A percentile compares a stretch with the other conserved stretches of the same genome.
These are phyloP conservation scores for Vairimorpha ceranae DNA, from an alignment of 371 early-diverging fungal species.

Conservation along the genomic window DNA sequence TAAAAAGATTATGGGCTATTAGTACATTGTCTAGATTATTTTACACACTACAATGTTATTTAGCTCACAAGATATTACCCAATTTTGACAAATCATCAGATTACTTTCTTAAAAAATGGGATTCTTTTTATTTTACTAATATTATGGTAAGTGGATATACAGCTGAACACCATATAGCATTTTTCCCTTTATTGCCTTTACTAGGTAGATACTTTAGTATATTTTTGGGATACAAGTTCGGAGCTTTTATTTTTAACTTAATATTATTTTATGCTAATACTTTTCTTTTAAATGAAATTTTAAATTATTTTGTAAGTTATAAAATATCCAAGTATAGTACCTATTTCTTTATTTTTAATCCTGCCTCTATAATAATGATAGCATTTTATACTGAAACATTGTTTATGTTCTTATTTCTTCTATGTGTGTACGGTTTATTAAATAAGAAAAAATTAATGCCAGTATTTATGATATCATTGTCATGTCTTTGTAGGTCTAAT, in stretches of 20 bases:
- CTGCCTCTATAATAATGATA: constrained; percentile 56
- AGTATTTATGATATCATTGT: constrained; percentile 33
- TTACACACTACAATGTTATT: constrained; percentile 18
- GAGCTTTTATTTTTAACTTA: constrained; percentile 53
- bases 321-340: constrained; percentile 20
- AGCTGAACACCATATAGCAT: constrained; percentile 57
- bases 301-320: constrained; percentile 13
- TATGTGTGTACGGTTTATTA: constrained; percentile 23
- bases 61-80: constrained; percentile 34
- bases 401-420: constrained; percentile 52
- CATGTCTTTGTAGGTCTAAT: constrained; percentile 59
- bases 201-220: not conserved
- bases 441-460: not conserved
- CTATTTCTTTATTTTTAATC: constrained; percentile 57
- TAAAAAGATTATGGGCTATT: not conserved
- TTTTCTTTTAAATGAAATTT: constrained; percentile 47
- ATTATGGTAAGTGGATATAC: constrained; percentile 57
- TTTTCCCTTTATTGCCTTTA: constrained; percentile 59
- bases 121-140: constrained; percentile 56
- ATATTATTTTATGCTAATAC: constrained; percentile 41
- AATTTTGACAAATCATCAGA: constrained; percentile 51
- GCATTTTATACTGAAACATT: constrained; percentile 61
- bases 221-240: not conserved
- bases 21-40: constrained; percentile 11
- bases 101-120: constrained; percentile 61